Base-by-base conservation (phyloP, 2,329 filamentous ascomycete genomes). In the Verticillium nubilum region DNA sequence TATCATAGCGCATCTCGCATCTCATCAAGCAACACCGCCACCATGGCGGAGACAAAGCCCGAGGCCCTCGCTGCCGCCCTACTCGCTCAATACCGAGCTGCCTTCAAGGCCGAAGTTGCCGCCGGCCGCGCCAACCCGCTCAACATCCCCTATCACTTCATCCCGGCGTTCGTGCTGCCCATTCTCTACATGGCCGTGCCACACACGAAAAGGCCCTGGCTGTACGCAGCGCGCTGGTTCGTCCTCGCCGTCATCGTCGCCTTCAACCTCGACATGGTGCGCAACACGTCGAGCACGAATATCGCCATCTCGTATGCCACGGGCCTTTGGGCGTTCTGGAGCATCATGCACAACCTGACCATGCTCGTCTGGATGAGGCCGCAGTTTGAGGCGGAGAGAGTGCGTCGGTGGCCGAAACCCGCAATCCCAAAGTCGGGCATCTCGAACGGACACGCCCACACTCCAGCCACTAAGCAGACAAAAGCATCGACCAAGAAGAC, bases 101-200 rank as follows among this genome's bases (percentile, higher is more conserved):
- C 65, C 15, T 82, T 82, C 66, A 62, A 66, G 52, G 65, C 67
- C 2, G 70, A 69, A 52, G 63, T 75, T 33, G 68, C 71, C 56
- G 70, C 76, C 4, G 80, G 80, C 52, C 68, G 64, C 6, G 67
- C 74, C 31, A 72, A 71, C 50, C 83, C 82, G 2, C 73, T 86
- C 19, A 66, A 87, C 19, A 42, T 87, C 7, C 84, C 84, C 0
- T 80, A 82, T 60, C 73, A 76, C 59, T 60, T 86, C 6, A 60
- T 83, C 25, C 79, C 77, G 3, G 67, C 76, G 28, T 73, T 81
- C 52, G 54, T 84, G 50, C 58, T 88, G 2, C 81, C 83, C 0
- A 69, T 78, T 1, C 62, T 84, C 3, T 88, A 85, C 69, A 76
- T 88, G 15, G 72, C 79, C 55, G 74, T 87, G 61, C 82, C 84